Evolutionary conservation across 176 grass and related monocot genomes (phyloP), one percentile per base, ranked within the genome.

Genomic region (Puccinellia tenuiflora): DNA sequence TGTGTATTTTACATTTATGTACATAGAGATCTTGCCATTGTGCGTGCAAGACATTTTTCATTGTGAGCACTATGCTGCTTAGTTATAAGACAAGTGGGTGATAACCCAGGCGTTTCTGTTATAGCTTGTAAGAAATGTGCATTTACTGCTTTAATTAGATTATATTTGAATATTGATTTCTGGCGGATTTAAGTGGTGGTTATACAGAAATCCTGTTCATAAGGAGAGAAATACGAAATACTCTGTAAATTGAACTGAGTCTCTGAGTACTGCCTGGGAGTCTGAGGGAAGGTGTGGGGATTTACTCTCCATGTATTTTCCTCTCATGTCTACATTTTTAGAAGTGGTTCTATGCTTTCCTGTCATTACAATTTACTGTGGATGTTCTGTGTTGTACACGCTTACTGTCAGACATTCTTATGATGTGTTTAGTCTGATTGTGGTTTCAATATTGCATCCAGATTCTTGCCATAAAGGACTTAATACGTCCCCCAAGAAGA

Each of bases 381-480:
- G 11, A 67, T 29, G 42, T 74, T 13, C 35, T 40, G 2, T 72
- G 50, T 35, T 45, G 15, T 85, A 37, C 26, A 16, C 24, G 34
- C 72, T 21, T 50, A 47, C 22, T 68, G 66, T 40, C 40, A 72
- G 68, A 7, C 51, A 34, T 79, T 86, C 69, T 8, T 65, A 31
- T 70, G 9, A 83, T 88, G 20, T 52, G 73, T 13, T 77, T 84
- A 87, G 4, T 81, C 24, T 91, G 51, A 89, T 71, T 17, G 31
- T 61, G 12, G 34, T 77, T 77, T 74, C 77, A 85, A 64, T 33
- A 71, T 73, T 73, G 56, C 29, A 40, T 81, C 33, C 85, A 98
- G 96, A 82, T 98, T 75, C 81, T 98, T 83, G 88, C 86, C 25
- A 71, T 98, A 75, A 95, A 95, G 89, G 96, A 95, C 16, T 68